Evolutionary conservation across 805 yeast genomes (phyloP).

Genomic region (Candida tibetensis): DNA sequence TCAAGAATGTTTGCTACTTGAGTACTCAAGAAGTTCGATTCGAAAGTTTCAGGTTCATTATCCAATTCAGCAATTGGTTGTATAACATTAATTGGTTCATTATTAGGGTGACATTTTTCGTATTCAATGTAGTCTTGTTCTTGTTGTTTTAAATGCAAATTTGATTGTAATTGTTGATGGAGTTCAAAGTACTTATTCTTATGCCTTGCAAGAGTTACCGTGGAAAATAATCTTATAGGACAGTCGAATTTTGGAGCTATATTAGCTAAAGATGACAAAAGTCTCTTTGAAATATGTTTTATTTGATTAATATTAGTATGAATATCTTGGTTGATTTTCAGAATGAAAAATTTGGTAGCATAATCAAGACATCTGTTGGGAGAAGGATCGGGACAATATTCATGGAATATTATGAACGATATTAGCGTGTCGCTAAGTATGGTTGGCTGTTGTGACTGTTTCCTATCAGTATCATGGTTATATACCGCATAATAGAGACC

Average conservation of each 20-base stretch:
- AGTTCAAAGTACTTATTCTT: neutral
- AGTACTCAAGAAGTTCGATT: conserved; percentile 16
- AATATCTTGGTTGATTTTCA: conserved; percentile 29
- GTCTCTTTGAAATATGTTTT: conserved; percentile 18
- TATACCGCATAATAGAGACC: conserved; percentile 41
- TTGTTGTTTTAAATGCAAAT: conserved; percentile 1
- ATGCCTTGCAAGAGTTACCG: conserved; percentile 1
- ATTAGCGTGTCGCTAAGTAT: conserved; percentile 9
- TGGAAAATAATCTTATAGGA: conserved; percentile 10
- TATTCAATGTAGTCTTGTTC: conserved; percentile 4
- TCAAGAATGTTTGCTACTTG: conserved; percentile 20
- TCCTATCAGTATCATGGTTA: conserved; percentile 31
- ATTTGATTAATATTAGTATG: conserved; percentile 24
- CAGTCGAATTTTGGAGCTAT: conserved; percentile 6
- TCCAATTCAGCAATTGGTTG: neutral
- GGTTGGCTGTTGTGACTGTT: conserved; percentile 7
- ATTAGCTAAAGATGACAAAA: conserved; percentile 21
- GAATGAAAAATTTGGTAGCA: conserved; percentile 24
- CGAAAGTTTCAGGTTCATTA: conserved; percentile 13
- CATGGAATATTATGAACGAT: conserved; percentile 9
- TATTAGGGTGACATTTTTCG: conserved; percentile 1
- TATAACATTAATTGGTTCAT: neutral
- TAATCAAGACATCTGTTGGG: conserved; percentile 7
- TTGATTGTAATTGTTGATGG: neutral
- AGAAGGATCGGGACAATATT: neutral